Evolutionary conservation across 1,139 yeast genomes (phyloP), one percentile per base, ranked within the genome.

Genomic region (Suhomyces ambrosiae): DNA sequence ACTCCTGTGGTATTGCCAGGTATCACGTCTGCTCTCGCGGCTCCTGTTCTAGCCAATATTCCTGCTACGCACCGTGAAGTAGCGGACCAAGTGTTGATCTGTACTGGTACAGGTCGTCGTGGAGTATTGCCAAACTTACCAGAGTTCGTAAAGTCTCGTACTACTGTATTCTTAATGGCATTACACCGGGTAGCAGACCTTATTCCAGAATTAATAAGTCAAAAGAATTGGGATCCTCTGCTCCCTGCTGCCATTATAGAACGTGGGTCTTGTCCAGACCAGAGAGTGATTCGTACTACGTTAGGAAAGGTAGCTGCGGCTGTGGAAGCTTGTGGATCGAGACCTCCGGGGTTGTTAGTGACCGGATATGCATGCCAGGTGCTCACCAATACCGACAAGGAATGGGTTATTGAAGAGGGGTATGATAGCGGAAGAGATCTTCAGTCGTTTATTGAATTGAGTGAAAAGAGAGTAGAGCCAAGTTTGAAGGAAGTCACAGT

Each of bases 11-110:
- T 92, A 1, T 56, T 90, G 10, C 92, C 97, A 0, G 98, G 98
- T 1, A 73, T 92, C 39, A 84, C 96, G 2, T 87, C 96, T 4
- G 95, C 97, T 0, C 71, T 92, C 35, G 88, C 95, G 0, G 94
- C 96, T 0, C 90, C 97, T 0, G 82, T 87, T n/a, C 73, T 82
- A 31, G 82, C 96, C 0, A 74, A 79, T 38, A 86, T 90, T 27
- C 95, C 97, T 0, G 89, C 95, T 10, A 92, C 98, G 0, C 96
- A 89, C 54, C 70, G 98, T 46, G 94, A 86, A 31, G 90, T 87
- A 2, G 88, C 96, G 3, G 97, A 90, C 59, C 97, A 90, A 61
- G 90, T 90, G 2, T 71, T 90, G 38, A 81, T 92, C 19, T 88
- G 96, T 60, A 92, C 98, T 0, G 98, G 98, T 8, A 89, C 96